Evolutionary conservation across 345 rosid species (phyloP).

Genomic region (Microcos paniculata): DNA sequence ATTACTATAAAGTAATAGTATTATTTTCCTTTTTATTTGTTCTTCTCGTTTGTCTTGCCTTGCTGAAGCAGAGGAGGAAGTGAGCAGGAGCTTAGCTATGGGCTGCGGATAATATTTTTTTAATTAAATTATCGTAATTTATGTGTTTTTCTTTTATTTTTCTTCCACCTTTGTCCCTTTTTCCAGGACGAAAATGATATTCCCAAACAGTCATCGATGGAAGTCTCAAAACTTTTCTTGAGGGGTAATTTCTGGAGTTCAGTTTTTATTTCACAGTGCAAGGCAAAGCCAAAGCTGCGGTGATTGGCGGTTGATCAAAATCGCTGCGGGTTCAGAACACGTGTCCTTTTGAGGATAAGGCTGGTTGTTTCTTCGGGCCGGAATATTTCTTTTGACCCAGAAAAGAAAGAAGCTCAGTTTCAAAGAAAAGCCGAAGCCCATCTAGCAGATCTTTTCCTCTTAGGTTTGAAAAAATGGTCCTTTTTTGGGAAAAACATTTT

Average conservation of each 20-base stretch:
- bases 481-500: too few species aligned
- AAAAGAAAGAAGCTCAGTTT: too few species aligned
- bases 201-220: background rate
- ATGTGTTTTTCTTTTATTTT: too few species aligned
- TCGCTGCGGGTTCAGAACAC: constrained; percentile 9
- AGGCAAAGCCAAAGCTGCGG: background rate
- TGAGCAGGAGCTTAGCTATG: background rate
- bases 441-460: too few species aligned
- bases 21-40: background rate
- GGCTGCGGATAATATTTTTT: background rate
- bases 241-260: background rate
- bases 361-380: too few species aligned
- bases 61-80: background rate
- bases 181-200: background rate
- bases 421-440: too few species aligned
- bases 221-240: background rate
- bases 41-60: background rate
- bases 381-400: too few species aligned
- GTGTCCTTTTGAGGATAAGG: constrained; percentile 26
- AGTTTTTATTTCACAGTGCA: background rate
- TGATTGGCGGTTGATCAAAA: background rate
- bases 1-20: background rate
- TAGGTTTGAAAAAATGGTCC: too few species aligned
- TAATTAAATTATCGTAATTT: too few species aligned
- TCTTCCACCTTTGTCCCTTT: too few species aligned